A percentile compares a stretch with the other conserved stretches of the same genome.
These are phyloP conservation scores for Aspergillus awamori DNA, from an alignment of 2,329 filamentous ascomycete genomes.

Conservation along the genomic window DNA sequence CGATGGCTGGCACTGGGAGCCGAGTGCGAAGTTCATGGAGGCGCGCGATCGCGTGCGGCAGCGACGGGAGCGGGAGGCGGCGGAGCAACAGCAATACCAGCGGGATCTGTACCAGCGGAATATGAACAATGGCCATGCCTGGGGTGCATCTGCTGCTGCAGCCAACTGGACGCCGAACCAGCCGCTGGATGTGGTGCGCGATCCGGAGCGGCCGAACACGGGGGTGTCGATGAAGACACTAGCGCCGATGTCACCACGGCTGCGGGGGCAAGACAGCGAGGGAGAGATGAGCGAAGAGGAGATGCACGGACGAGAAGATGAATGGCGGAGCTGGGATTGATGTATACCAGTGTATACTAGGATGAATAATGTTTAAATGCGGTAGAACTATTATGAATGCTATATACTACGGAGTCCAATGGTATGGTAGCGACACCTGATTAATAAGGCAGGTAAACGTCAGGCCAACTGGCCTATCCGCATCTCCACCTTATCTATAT, in stretches of 20 bases:
- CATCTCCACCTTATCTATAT: not conserved
- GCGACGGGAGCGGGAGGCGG: constrained; percentile 34
- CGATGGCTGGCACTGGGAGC: constrained; percentile 93
- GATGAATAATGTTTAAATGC: too few species aligned
- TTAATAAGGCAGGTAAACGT: not conserved
- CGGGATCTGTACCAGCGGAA: constrained; percentile 41
- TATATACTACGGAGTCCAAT: not conserved
- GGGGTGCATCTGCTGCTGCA: constrained; percentile 27
- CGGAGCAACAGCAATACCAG: constrained; percentile 36
- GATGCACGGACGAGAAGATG: constrained; percentile 29
- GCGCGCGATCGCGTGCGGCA: constrained; percentile 49
- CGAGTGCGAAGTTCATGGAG: constrained; percentile 75
- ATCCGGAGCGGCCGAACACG: constrained; percentile 39
- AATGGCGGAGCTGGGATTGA: constrained; percentile 47
- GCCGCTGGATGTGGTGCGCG: constrained; percentile 18
- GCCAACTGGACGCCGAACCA: constrained; percentile 27
- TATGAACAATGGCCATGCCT: constrained; percentile 34
- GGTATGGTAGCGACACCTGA: not conserved
- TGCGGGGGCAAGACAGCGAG: constrained; percentile 29
- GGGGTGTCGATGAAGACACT: constrained; percentile 49
- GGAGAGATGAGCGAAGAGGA: not conserved
- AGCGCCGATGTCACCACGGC: constrained; percentile 42
- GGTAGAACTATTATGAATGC: not conserved
- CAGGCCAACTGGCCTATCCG: constrained; percentile 16
- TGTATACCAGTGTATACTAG: not conserved